Evolutionary conservation across 805 yeast genomes (phyloP).

Genomic region (Candida oleophila): DNA sequence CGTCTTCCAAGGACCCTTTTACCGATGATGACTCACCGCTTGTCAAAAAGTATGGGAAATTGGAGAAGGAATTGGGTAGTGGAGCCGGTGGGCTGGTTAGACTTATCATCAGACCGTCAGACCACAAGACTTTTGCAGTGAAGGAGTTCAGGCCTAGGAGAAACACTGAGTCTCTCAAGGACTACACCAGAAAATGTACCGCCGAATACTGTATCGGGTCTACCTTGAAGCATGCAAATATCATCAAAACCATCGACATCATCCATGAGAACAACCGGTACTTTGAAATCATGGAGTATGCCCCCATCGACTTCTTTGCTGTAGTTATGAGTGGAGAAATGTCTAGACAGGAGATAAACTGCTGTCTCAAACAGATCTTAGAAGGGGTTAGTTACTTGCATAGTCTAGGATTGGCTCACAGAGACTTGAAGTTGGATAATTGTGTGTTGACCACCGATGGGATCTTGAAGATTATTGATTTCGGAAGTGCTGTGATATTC

Average conservation of each 20-base stretch:
- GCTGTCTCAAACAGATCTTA: slow-evolving; percentile 73
- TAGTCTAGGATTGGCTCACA: slow-evolving; percentile 75
- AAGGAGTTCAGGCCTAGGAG: slow-evolving; percentile 85
- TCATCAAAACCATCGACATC: slow-evolving; percentile 75
- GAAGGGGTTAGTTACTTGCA: slow-evolving; percentile 75
- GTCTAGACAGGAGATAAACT: slow-evolving; percentile 78
- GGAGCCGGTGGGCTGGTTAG: slow-evolving; percentile 95
- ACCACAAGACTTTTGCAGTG: slow-evolving; percentile 79
- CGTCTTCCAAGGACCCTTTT: slow-evolving; percentile 39
- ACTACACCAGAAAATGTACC: slow-evolving; percentile 87
- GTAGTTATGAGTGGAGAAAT: slow-evolving; percentile 84
- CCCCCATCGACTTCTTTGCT: slow-evolving; percentile 82
- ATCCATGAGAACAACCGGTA: slow-evolving; percentile 67
- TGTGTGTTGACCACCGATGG: slow-evolving; percentile 77
- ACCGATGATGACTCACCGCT: slow-evolving; percentile 52
- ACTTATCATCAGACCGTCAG: slow-evolving; percentile 64
- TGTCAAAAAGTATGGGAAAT: slow-evolving; percentile 73
- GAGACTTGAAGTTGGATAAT: slow-evolving; percentile 80
- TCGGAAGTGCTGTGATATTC: slow-evolving; percentile 82
- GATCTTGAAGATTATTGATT: slow-evolving; percentile 74
- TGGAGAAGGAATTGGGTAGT: slow-evolving; percentile 86
- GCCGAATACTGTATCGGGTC: slow-evolving; percentile 92
- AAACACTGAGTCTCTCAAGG: slow-evolving; percentile 72
- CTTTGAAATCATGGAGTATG: slow-evolving; percentile 93
- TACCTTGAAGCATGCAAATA: slow-evolving; percentile 76